A percentile compares a stretch with the other conserved stretches of the same genome.
These are phyloP conservation scores for Epipyxis sp. DNA, from an alignment of 108 stramenopile species.

Conservation along the genomic window DNA sequence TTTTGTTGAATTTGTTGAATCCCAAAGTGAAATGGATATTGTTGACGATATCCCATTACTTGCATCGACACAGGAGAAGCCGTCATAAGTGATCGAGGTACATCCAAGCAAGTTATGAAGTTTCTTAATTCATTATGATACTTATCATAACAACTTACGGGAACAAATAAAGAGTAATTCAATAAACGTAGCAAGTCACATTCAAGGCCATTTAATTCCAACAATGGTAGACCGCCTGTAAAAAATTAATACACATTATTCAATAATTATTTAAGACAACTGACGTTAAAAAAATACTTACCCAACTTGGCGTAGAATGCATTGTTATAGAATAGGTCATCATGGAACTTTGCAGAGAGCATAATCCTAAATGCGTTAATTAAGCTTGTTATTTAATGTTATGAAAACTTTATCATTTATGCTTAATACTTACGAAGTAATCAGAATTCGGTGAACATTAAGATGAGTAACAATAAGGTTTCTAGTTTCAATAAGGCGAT, in stretches of 20 bases:
- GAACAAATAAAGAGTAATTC: slow-evolving; percentile 5
- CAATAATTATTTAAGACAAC: too few species aligned
- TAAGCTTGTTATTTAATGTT: too few species aligned
- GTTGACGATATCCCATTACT: too few species aligned
- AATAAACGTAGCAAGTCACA: slow-evolving; percentile 2
- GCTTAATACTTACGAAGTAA: too few species aligned
- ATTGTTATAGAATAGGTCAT: slow-evolving; percentile 95
- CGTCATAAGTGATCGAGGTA: neutral
- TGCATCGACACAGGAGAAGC: too few species aligned
- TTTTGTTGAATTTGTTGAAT: too few species aligned
- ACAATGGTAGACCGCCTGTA: slow-evolving; percentile 24
- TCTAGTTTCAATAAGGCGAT: slow-evolving; percentile 90
- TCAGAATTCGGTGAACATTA: slow-evolving; percentile 93
- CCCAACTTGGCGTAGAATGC: slow-evolving; percentile 11
- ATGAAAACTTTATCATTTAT: too few species aligned
- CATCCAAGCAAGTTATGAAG: neutral
- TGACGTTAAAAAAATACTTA: too few species aligned
- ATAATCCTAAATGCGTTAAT: too few species aligned
- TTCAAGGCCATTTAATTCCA: slow-evolving; percentile 29
- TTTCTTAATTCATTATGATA: neutral
- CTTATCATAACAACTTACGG: neutral
- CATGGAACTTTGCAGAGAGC: slow-evolving; percentile 96
- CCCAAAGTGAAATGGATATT: too few species aligned
- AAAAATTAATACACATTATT: too few species aligned
- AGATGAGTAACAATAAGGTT: slow-evolving; percentile 78